phyloP scores from a whole-genome alignment of 1,284 basidiomycete genomes.

The Moesziomyces globuligerus region DNA sequence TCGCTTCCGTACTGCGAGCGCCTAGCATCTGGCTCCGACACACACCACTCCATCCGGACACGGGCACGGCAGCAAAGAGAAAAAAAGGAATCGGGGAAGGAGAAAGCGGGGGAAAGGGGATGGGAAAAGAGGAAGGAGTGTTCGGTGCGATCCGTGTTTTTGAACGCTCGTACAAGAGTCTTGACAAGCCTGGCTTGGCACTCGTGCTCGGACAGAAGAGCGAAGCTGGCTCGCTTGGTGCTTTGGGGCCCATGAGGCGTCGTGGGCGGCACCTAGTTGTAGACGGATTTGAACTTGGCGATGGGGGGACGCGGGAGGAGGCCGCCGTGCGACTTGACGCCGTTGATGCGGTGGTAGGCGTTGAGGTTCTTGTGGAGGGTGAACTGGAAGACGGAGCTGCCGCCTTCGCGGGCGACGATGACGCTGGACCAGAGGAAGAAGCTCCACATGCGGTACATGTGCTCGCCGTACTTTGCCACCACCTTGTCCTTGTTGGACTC shows the following conservation, averaged over 20 bases:
- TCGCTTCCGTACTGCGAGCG: too few species aligned
- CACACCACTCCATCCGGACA: too few species aligned
- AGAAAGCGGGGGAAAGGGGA: background rate
- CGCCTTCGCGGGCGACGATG: conserved; percentile 65
- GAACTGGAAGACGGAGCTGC: conserved; percentile 71
- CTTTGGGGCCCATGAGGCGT: too few species aligned
- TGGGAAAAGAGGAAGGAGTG: conserved; percentile 5
- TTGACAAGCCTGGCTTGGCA: too few species aligned
- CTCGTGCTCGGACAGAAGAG: background rate
- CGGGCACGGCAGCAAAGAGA: too few species aligned
- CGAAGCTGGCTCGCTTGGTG: too few species aligned
- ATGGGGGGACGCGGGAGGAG: conserved; percentile 58
- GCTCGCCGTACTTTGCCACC: conserved; percentile 86
- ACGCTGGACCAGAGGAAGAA: conserved; percentile 65
- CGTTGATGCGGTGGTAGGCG: conserved; percentile 81
- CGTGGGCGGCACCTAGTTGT: conserved; percentile 42
- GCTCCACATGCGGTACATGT: conserved; percentile 69
- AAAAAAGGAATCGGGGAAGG: too few species aligned
- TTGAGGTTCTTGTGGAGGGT: conserved; percentile 88
- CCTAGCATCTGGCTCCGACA: too few species aligned
- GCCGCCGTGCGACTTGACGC: conserved; percentile 65
- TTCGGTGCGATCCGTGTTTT: conserved; percentile 10
- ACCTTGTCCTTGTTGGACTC: conserved; percentile 79
- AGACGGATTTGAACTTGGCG: conserved; percentile 53
- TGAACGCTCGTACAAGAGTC: too few species aligned